Percentiles rank a stretch among this genome's conserved stretches.
Conservation (phyloP, 805 yeast species). For the Metschnikowia santaceciliae region DNA sequence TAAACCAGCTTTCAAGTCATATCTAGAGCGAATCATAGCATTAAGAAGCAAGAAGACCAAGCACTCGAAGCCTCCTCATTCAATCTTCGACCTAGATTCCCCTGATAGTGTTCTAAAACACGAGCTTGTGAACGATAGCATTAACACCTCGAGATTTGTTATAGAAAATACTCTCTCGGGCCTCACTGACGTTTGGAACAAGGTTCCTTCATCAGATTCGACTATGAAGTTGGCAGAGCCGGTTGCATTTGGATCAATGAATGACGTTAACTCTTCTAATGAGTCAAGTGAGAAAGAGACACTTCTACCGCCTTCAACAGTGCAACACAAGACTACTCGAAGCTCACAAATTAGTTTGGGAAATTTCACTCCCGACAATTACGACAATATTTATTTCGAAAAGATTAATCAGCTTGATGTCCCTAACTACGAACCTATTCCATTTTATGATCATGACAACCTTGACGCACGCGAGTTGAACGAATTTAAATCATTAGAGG, state of each 20-base stretch:
- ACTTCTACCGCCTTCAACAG: not conserved
- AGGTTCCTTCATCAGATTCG: not conserved
- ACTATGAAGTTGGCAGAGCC: slow-evolving; percentile 14
- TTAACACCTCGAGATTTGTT: slow-evolving; percentile 15
- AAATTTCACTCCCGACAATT: slow-evolving; percentile 6
- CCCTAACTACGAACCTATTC: slow-evolving; percentile 14
- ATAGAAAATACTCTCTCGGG: slow-evolving; percentile 18
- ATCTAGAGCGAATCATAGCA: slow-evolving; percentile 30
- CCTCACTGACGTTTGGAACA: slow-evolving; percentile 10
- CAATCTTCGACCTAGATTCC: slow-evolving; percentile 9
- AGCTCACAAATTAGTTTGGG: slow-evolving; percentile 9
- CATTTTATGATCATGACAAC: slow-evolving; percentile 6
- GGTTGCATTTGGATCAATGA: slow-evolving; percentile 13
- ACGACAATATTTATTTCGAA: slow-evolving; percentile 10
- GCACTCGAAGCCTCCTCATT: slow-evolving; percentile 1
- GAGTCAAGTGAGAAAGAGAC: slow-evolving; percentile 15
- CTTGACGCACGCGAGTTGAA: not conserved
- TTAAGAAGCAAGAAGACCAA: slow-evolving; percentile 8
- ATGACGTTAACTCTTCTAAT: slow-evolving; percentile 7
- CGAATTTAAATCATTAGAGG: not conserved
- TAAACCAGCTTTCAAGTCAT: slow-evolving; percentile 22
- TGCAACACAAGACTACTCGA: slow-evolving; percentile 1
- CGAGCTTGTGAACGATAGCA: slow-evolving; percentile 1
- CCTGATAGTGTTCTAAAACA: slow-evolving; percentile 2
- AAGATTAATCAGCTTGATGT: slow-evolving; percentile 12